Evolutionary conservation across 768 basidiomycete genomes (phyloP), one percentile per base, ranked within the genome.

Genomic region (Omphalotus guepiniiformis): DNA sequence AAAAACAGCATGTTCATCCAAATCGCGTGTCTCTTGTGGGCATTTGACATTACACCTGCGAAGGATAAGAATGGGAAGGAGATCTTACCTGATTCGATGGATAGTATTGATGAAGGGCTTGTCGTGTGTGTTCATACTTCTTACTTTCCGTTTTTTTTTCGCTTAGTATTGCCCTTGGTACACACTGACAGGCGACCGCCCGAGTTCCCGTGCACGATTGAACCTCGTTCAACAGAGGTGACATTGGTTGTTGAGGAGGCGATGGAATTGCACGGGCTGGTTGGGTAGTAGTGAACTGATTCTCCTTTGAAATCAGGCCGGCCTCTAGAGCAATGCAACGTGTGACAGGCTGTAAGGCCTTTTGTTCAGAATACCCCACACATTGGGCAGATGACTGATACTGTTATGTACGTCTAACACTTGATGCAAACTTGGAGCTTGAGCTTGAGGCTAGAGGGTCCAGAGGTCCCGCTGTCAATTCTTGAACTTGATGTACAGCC

Each of bases 1-100:
- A 64, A 63, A 37, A 46, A 59, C 8, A 54, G 58, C 26, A 19
- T 65, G 40, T 67, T 65, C 43, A 60, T 67, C 39, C 47, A 57
- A 29, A 55, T 63, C 27, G 65, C 65, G 22, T 41, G 42, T 36
- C 36, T 58, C 8, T 54, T 66, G 15, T 64, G 63, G 63, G 34
- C 45, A 27, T 7, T 47, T 9, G 27, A 36, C 26, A 36, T 47
- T 5, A n/a, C 3, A 23, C 25, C 34, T 27, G 21, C 3, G 26
- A 39, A 11, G 26, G 45, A 34, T 21, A 21, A 12, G 9, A 26
- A 42, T 27, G 40, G 40, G 9, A 28, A 42, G 12, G 13, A 8
- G 11, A 42, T 23, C 13, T 18, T 42, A 11, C 40, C 40, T 12
- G 27, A 19, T 13, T 15, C 40, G 13, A 45, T 49, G 16, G 45